Evolutionary conservation across 1,139 yeast species (phyloP).

Genomic region (Yamadazyma sp.): DNA sequence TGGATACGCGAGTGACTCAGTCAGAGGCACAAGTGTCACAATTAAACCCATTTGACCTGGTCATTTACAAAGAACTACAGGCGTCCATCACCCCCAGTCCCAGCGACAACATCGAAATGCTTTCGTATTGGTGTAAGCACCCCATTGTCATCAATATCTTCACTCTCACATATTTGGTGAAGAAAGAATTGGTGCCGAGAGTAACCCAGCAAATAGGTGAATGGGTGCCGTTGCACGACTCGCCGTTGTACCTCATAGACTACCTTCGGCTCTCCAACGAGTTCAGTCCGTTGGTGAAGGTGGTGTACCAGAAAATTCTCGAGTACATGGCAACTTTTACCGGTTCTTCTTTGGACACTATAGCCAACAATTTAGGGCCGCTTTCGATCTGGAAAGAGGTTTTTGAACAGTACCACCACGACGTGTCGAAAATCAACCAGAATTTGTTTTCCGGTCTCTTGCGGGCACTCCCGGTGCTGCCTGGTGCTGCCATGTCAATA

Average conservation of each 20-base stretch:
- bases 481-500: too few species aligned
- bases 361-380: background rate
- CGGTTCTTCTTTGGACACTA: background rate
- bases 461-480: background rate
- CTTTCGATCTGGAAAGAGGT: constrained; percentile 10
- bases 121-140: constrained; percentile 9
- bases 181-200: constrained; percentile 11
- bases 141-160: constrained; percentile 5
- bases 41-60: constrained; percentile 17
- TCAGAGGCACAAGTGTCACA: constrained; percentile 5
- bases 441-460: constrained; percentile 2
- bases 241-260: constrained; percentile 13
- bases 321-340: constrained; percentile 1
- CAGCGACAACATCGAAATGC: constrained; percentile 5
- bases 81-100: constrained; percentile 5
- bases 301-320: constrained; percentile 11
- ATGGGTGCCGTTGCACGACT: constrained; percentile 11
- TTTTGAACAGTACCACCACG: constrained; percentile 9
- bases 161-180: constrained; percentile 9
- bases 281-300: constrained; percentile 7
- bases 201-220: constrained; percentile 3
- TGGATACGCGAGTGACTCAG: too few species aligned
- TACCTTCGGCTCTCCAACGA: constrained; percentile 8
- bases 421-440: background rate
- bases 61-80: constrained; percentile 11